phyloP scores from a whole-genome alignment of 768 basidiomycete species.

The Lepiota brunneoincarnata region DNA sequence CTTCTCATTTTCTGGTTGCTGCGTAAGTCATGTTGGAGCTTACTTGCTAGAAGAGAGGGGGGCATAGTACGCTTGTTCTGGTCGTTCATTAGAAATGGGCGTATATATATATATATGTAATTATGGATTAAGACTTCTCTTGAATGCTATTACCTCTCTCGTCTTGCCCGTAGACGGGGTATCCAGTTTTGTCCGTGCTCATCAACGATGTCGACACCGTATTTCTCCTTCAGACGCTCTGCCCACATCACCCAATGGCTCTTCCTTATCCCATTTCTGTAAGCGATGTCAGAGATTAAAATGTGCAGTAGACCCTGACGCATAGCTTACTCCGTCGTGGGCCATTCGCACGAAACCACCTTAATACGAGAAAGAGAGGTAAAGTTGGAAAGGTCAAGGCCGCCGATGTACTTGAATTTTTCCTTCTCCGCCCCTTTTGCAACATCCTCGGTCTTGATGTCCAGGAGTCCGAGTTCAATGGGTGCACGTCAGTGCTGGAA shows the following conservation, averaged over 20 bases:
- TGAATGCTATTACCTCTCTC: background rate
- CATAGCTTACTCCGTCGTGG: background rate
- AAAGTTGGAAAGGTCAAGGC: conserved; percentile 7
- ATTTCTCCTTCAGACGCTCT: conserved; percentile 1
- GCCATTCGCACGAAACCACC: background rate
- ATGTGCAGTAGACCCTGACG: background rate
- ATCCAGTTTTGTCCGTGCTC: background rate
- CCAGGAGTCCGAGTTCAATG: background rate
- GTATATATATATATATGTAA: background rate
- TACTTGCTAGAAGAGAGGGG: no score
- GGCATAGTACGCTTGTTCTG: no score
- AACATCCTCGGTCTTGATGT: background rate
- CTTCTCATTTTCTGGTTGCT: no score
- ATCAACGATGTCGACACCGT: conserved; percentile 1
- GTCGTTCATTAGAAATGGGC: no score
- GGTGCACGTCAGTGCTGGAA: conserved; percentile 4
- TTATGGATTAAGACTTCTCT: no score
- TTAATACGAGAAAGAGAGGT: background rate
- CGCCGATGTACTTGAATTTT: conserved; percentile 5
- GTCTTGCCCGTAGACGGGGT: background rate
- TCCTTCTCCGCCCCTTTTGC: conserved; percentile 2
- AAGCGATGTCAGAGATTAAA: background rate
- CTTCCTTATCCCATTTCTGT: conserved; percentile 3
- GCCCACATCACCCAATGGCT: conserved; percentile 4
- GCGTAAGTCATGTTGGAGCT: no score